These are phyloP conservation scores for Cicer chorassanicum DNA, from an alignment of 306 rosid species.

Conservation along the genomic window DNA sequence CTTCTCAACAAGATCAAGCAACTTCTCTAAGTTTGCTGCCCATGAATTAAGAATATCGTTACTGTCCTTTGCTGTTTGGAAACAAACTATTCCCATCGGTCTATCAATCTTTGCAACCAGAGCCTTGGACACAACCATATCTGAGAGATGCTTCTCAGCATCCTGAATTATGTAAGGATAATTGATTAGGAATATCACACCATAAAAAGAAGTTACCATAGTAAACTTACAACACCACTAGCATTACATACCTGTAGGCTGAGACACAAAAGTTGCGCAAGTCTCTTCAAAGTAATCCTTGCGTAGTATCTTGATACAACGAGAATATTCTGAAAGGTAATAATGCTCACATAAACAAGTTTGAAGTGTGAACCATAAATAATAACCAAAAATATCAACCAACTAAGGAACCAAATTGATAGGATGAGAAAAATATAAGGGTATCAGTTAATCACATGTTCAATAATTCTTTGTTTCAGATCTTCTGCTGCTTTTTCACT, in stretches of 20 bases:
- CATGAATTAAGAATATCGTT: conserved; percentile 87
- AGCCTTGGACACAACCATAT: conserved; percentile 98
- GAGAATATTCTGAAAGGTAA: conserved; percentile 73
- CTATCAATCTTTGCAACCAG: conserved; percentile 90
- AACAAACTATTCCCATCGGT: conserved; percentile 81
- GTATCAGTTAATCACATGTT: conserved; percentile 61
- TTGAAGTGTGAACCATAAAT: conserved; percentile 25
- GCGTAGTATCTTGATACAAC: conserved; percentile 87
- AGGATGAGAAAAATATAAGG: neutral
- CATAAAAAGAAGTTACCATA: neutral
- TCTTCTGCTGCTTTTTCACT: conserved; percentile 90
- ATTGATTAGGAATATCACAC: conserved; percentile 3
- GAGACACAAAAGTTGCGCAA: conserved; percentile 79
- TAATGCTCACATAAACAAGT: conserved; percentile 19
- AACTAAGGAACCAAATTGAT: conserved; percentile 15
- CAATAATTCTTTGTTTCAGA: conserved; percentile 82
- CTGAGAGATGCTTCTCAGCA: conserved; percentile 96
- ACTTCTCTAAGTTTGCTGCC: conserved; percentile 90
- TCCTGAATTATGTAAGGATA: conserved; percentile 56
- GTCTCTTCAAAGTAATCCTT: conserved; percentile 68
- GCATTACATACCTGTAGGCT: conserved; percentile 69
- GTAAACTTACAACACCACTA: neutral
- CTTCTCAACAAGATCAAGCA: conserved; percentile 96
- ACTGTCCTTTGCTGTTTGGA: conserved; percentile 89
- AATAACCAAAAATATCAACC: conserved; percentile 5